A percentile compares a stretch with the other conserved stretches of the same genome.
These are phyloP conservation scores for Fonsecaea erecta DNA, from an alignment of 2,329 filamentous ascomycete genomes.

Conservation along the genomic window DNA sequence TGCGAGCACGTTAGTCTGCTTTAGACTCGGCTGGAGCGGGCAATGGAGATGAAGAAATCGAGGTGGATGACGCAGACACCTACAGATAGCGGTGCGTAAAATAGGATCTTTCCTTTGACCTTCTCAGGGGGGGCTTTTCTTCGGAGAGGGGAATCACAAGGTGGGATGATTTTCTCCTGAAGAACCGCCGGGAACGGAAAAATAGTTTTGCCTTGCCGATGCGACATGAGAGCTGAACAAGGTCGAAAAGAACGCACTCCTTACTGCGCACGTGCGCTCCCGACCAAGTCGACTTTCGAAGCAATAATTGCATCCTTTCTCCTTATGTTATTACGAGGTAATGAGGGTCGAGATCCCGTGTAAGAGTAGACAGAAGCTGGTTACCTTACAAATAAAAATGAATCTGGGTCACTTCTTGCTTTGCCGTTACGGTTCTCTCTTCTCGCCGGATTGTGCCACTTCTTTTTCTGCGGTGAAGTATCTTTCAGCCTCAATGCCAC, in stretches of 20 bases:
- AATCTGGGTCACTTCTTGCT: neutral
- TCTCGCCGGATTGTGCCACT: neutral
- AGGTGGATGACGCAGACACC: constrained; percentile 13
- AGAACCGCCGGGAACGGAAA: neutral
- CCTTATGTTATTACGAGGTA: too few species aligned
- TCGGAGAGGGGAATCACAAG: neutral
- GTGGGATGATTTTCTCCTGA: neutral
- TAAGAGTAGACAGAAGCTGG: neutral
- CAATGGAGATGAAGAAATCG: constrained; percentile 4
- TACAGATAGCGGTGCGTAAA: constrained; percentile 2
- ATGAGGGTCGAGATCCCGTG: neutral
- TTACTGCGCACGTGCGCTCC: neutral
- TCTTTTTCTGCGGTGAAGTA: neutral
- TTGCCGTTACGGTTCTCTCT: neutral
- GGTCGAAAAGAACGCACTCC: neutral
- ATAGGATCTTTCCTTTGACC: constrained; percentile 1
- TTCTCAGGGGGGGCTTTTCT: constrained; percentile 1
- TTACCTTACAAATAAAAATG: neutral
- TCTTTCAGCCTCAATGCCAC: constrained; percentile 18
- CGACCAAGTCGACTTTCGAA: neutral
- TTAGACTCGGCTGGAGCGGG: constrained; percentile 9
- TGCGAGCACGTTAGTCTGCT: constrained; percentile 7
- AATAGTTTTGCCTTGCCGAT: constrained; percentile 4
- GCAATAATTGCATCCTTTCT: too few species aligned
- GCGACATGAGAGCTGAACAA: neutral